Evolutionary conservation across 306 rosid species (phyloP).

Genomic region (Prunus padus): DNA sequence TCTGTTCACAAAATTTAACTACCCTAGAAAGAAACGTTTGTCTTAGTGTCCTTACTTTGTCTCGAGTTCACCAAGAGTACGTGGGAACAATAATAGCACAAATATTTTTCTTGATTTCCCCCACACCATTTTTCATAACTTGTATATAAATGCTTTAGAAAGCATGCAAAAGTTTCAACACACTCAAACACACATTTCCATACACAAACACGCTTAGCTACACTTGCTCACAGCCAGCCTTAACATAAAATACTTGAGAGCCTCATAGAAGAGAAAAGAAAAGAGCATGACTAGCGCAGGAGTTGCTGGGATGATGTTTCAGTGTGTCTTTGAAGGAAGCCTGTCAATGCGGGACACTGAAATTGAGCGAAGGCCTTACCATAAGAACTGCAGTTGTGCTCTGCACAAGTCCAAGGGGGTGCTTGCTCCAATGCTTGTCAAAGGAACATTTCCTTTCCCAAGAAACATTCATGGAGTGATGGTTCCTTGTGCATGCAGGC

Average conservation of each 20-base stretch:
- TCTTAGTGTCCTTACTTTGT: not conserved
- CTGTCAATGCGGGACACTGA: conserved; percentile 48
- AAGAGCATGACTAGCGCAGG: conserved; percentile 35
- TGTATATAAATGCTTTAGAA: conserved; percentile 6
- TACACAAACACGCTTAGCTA: not conserved
- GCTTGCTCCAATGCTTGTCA: not conserved
- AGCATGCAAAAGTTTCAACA: conserved; percentile 14
- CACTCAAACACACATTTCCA: not conserved
- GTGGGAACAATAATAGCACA: not conserved
- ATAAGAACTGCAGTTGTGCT: conserved; percentile 37
- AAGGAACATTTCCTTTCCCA: conserved; percentile 4
- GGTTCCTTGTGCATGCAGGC: not conserved
- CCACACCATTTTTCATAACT: not conserved
- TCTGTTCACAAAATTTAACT: too few species aligned
- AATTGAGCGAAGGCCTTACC: conserved; percentile 70
- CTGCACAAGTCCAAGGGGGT: conserved; percentile 13
- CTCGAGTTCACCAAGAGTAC: conserved; percentile 1
- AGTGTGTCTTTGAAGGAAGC: conserved; percentile 57
- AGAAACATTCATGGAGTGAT: not conserved
- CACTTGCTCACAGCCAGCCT: not conserved
- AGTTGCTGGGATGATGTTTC: conserved; percentile 38
- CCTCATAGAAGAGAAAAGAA: not conserved
- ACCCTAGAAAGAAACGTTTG: not conserved
- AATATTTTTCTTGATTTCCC: conserved; percentile 11
- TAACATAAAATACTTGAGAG: not conserved